Conservation (phyloP, 495 filamentous ascomycete genomes). For the Penicillium cataractarum region DNA sequence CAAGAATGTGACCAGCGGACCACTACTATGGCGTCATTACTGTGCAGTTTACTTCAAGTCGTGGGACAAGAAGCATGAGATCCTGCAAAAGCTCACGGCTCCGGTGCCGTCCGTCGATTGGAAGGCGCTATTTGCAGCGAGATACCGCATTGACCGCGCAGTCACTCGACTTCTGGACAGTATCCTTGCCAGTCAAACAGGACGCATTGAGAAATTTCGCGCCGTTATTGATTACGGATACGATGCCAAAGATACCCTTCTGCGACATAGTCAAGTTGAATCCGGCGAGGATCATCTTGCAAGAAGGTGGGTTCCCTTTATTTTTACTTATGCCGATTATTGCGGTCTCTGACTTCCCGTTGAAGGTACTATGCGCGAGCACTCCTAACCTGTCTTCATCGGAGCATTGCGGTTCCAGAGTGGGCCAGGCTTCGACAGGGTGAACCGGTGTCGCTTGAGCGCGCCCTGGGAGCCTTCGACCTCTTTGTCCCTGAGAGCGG, state of each 20-base stretch:
- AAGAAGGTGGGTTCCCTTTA: conserved; percentile 60
- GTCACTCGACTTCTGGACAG: conserved; percentile 65
- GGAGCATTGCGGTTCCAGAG: conserved; percentile 73
- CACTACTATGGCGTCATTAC: conserved; percentile 77
- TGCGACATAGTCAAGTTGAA: conserved; percentile 62
- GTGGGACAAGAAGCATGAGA: conserved; percentile 72
- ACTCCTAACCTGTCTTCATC: conserved; percentile 77
- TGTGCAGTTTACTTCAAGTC: conserved; percentile 67
- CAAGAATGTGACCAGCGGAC: conserved; percentile 64
- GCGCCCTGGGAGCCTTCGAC: conserved; percentile 79
- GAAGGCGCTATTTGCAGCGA: conserved; percentile 70
- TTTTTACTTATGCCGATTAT: conserved; percentile 14
- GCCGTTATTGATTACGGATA: conserved; percentile 73
- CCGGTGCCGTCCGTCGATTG: conserved; percentile 68
- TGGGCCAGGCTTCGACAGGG: conserved; percentile 64
- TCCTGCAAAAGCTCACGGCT: conserved; percentile 57
- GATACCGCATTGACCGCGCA: conserved; percentile 55
- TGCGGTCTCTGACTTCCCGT: background rate
- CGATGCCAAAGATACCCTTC: conserved; percentile 84
- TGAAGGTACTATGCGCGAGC: conserved; percentile 73
- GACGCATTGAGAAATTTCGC: conserved; percentile 69
- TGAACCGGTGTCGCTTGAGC: conserved; percentile 65
- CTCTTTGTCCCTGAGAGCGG: conserved; percentile 78
- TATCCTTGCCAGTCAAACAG: conserved; percentile 68
- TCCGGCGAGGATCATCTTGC: conserved; percentile 80